A percentile compares a stretch with the other conserved stretches of the same genome.
phyloP scores from a whole-genome alignment of 345 rosid species.

The Euclidium syriacum region DNA sequence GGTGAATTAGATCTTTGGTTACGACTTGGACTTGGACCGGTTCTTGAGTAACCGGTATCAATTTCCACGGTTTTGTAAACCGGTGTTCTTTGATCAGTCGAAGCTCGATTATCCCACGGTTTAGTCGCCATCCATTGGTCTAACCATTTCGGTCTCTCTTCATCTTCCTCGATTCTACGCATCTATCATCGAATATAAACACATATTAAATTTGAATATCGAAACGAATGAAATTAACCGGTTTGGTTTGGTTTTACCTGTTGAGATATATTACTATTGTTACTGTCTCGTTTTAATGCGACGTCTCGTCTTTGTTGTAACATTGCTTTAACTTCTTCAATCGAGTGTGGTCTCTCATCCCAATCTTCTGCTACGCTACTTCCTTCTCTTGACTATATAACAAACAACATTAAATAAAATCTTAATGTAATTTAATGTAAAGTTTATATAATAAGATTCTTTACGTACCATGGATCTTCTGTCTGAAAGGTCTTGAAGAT shows the following conservation, averaged over 20 bases:
- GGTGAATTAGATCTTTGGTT: conserved; percentile 51
- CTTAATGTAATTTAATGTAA: too few species aligned
- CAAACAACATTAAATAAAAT: background rate
- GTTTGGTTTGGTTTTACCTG: conserved; percentile 34
- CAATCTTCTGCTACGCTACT: conserved; percentile 72
- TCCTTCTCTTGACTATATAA: conserved; percentile 65
- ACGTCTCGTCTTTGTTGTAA: conserved; percentile 58
- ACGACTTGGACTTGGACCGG: conserved; percentile 37
- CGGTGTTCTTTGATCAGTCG: conserved; percentile 54
- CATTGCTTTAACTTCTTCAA: conserved; percentile 78
- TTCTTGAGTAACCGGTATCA: conserved; percentile 42
- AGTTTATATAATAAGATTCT: background rate
- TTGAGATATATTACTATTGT: conserved; percentile 42
- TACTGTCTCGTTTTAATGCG: conserved; percentile 46
- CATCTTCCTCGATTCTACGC: conserved; percentile 51
- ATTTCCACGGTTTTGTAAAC: conserved; percentile 66
- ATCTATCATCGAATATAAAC: conserved; percentile 12
- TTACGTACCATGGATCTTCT: conserved; percentile 60
- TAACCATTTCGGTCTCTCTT: conserved; percentile 55
- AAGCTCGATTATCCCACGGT: conserved; percentile 59
- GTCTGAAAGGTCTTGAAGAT: conserved; percentile 58
- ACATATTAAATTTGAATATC: background rate
- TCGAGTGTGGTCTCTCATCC: conserved; percentile 65
- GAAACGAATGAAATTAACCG: background rate
- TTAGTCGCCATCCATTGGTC: conserved; percentile 52